Percentiles rank a stretch among this genome's conserved stretches.
These are phyloP conservation scores for Nothophaeocryptopus gaeumannii DNA, from an alignment of 2,329 filamentous ascomycete genomes.

Conservation along the genomic window DNA sequence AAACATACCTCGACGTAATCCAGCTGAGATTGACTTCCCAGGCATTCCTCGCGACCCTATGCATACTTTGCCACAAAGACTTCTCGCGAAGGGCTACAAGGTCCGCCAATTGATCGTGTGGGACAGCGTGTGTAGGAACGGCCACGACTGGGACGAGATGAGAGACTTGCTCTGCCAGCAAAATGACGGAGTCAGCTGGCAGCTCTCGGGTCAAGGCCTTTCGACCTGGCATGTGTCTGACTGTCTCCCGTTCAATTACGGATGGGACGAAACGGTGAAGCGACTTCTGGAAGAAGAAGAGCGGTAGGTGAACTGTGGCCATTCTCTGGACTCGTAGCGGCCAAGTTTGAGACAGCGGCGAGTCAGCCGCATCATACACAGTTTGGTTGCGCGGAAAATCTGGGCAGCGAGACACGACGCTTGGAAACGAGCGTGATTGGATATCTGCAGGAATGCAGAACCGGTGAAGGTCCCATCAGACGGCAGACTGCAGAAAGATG, in stretches of 20 bases:
- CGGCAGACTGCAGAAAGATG: too few species aligned
- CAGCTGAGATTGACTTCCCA: slow-evolving; percentile 7
- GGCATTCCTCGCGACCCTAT: slow-evolving; percentile 13
- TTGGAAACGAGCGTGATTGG: too few species aligned
- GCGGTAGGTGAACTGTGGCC: neutral
- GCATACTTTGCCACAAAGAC: slow-evolving; percentile 13
- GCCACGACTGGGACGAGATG: slow-evolving; percentile 20
- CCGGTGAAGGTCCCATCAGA: too few species aligned
- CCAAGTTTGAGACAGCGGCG: too few species aligned
- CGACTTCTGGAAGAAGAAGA: slow-evolving; percentile 4
- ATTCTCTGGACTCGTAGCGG: too few species aligned
- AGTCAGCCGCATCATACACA: too few species aligned
- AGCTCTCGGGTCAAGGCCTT: slow-evolving; percentile 10
- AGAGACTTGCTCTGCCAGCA: slow-evolving; percentile 10
- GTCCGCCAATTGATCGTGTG: slow-evolving; percentile 22
- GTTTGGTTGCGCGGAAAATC: too few species aligned
- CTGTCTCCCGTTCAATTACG: slow-evolving; percentile 14
- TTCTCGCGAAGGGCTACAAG: slow-evolving; percentile 19
- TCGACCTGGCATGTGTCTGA: slow-evolving; percentile 23
- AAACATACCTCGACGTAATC: neutral
- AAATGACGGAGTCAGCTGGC: slow-evolving; percentile 20
- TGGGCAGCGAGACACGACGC: too few species aligned
- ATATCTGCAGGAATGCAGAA: too few species aligned
- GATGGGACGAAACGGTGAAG: slow-evolving; percentile 13
- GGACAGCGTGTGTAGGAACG: slow-evolving; percentile 13